Evolutionary conservation across 139 green algal species (phyloP).

Genomic region (Closterium sp.): DNA sequence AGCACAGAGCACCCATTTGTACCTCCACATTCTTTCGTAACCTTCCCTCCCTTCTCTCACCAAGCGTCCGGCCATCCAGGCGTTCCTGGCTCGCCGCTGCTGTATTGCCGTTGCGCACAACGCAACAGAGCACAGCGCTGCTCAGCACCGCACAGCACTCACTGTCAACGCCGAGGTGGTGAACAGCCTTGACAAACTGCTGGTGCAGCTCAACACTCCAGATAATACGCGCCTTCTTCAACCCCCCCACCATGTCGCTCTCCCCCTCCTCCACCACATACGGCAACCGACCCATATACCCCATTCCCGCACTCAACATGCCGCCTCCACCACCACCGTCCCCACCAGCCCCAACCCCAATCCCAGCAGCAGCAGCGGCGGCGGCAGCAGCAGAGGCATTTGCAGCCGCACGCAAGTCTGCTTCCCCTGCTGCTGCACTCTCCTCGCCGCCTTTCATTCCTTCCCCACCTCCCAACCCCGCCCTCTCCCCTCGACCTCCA

Average conservation of each 20-base stretch:
- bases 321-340: neutral
- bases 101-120: too few species aligned
- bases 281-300: neutral
- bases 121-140: neutral
- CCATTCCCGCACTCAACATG: neutral
- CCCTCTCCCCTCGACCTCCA: neutral
- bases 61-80: too few species aligned
- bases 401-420: neutral
- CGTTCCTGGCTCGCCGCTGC: too few species aligned
- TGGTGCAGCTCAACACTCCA: slow-evolving; percentile 94
- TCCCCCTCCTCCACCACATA: neutral
- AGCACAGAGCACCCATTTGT: too few species aligned
- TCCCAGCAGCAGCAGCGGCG: neutral
- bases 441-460: neutral
- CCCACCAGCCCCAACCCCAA: neutral
- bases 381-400: neutral
- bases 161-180: slow-evolving; percentile 89
- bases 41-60: too few species aligned
- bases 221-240: slow-evolving; percentile 88
- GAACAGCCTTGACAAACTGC: slow-evolving; percentile 94
- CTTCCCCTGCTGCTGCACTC: too few species aligned
- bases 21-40: too few species aligned
- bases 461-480: neutral
- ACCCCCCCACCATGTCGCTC: neutral
- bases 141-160: neutral